Evolutionary conservation across 495 filamentous ascomycete species (phyloP), one percentile per base, ranked within the genome.

Genomic region (Aspergillus biplanus): DNA sequence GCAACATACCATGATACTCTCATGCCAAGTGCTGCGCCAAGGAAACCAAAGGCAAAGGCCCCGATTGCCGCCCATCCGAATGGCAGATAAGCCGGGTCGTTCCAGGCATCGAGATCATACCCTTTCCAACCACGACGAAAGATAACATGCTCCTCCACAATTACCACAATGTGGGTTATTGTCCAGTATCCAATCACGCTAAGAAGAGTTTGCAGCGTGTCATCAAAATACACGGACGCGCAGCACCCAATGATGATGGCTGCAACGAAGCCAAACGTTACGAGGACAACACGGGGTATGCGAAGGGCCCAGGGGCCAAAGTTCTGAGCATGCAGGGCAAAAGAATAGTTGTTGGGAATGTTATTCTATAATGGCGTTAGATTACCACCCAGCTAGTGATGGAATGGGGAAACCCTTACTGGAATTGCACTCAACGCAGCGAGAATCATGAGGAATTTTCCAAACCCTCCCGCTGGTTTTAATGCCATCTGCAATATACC

Each of bases 11-110:
- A 91, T 0, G 78, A 72, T 67, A 91, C 87, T n/a, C 85, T 80
- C 87, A 91, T 90, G 15, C 89, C 89, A 37, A 87, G 75, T 0
- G 88, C 80, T n/a, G 89, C 88, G 4, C 90, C 90, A 12, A 81
- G 72, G 42, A 90, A 74, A 9, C 89, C 89, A 48, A 85, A 80
- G 62, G 69, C 77, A 69, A 90, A 90, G 1, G 88, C 87, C 1
- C 74, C 65, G 3, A 89, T 66, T 33, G 89, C 87, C 2, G 89
- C 88, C 65, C 84, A 77, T 27, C 89, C 88, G 7, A 86, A 87
- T 0, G 89, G 88, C 4, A 92, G 78, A 11, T 73, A 75, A 13
- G 63, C 47, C 0, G 81, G 79, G 31, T 80, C 73, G 50, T 82
- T 75, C 74, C 89, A 90, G 56, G 80, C 74, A 56, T 84, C 80